phyloP scores from a whole-genome alignment of 75 land plant genomes.

The Isoetes taiwanensis region DNA sequence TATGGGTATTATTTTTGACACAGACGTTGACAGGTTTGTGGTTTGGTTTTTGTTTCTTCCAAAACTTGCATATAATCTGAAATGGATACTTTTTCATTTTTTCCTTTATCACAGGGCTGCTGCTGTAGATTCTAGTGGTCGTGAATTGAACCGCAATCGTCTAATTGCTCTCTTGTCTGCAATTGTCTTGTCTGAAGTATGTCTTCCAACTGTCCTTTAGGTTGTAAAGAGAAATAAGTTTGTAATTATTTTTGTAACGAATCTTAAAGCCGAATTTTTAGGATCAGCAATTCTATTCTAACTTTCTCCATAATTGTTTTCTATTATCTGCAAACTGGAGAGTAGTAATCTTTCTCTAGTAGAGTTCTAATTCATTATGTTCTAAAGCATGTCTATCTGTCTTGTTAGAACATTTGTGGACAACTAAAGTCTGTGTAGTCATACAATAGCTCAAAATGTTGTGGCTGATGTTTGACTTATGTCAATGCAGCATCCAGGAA shows the following conservation, averaged over 20 bases:
- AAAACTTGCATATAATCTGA: not conserved
- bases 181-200: constrained; percentile 80
- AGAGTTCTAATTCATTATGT: too few relatives aligned
- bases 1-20: constrained; percentile 92
- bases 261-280: not conserved
- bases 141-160: constrained; percentile 77
- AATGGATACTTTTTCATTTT: not conserved
- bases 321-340: not conserved
- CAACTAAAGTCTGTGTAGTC: too few relatives aligned
- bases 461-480: not conserved
- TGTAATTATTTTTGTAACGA: not conserved
- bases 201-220: not conserved
- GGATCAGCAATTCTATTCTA: not conserved
- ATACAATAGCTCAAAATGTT: too few relatives aligned
- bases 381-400: too few relatives aligned
- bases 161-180: constrained; percentile 88
- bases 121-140: constrained; percentile 88
- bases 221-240: not conserved
- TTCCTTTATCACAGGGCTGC: constrained; percentile 43
- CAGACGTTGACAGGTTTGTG: constrained; percentile 88
- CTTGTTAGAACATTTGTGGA: too few relatives aligned
- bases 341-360: too few relatives aligned
- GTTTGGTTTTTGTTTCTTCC: constrained; percentile 6
- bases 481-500: constrained; percentile 71
- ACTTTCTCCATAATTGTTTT: not conserved